Evolutionary conservation across 2,329 filamentous ascomycete species (phyloP).

Genomic region (Phaeosphaeria sp.): DNA sequence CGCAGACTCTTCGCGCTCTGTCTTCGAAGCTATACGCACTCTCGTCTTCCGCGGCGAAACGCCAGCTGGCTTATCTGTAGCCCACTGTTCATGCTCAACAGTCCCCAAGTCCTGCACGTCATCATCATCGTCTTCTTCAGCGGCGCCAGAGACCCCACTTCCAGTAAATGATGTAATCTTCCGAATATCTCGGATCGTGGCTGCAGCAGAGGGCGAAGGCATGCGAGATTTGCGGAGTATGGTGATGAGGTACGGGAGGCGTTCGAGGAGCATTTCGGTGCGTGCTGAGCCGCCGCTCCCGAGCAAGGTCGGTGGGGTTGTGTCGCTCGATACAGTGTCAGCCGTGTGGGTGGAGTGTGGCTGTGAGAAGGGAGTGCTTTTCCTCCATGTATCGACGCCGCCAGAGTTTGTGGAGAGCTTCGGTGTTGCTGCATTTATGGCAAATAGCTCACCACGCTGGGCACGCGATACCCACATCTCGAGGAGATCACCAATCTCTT

Average conservation of each 20-base stretch:
- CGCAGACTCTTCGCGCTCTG: slow-evolving; percentile 27
- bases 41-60: slow-evolving; percentile 30
- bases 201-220: slow-evolving; percentile 24
- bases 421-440: slow-evolving; percentile 33
- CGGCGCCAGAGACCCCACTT: slow-evolving; percentile 12
- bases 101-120: slow-evolving; percentile 29
- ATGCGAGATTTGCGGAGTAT: slow-evolving; percentile 57
- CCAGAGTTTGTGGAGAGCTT: slow-evolving; percentile 28
- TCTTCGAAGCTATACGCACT: slow-evolving; percentile 27
- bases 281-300: slow-evolving; percentile 69
- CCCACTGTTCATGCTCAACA: slow-evolving; percentile 48
- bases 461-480: slow-evolving; percentile 71
- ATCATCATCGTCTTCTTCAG: slow-evolving; percentile 44
- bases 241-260: slow-evolving; percentile 81
- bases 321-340: slow-evolving; percentile 17
- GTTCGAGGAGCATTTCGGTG: slow-evolving; percentile 79
- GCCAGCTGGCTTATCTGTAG: slow-evolving; percentile 50
- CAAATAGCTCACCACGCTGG: slow-evolving; percentile 49
- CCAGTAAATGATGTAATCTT: slow-evolving; percentile 70
- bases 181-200: slow-evolving; percentile 64
- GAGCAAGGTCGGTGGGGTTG: slow-evolving; percentile 50
- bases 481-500: slow-evolving; percentile 78
- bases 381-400: slow-evolving; percentile 51
- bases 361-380: slow-evolving; percentile 23
- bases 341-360: slow-evolving; percentile 10